phyloP scores from a whole-genome alignment of 1,284 basidiomycete genomes.

The Ustilago curta region DNA sequence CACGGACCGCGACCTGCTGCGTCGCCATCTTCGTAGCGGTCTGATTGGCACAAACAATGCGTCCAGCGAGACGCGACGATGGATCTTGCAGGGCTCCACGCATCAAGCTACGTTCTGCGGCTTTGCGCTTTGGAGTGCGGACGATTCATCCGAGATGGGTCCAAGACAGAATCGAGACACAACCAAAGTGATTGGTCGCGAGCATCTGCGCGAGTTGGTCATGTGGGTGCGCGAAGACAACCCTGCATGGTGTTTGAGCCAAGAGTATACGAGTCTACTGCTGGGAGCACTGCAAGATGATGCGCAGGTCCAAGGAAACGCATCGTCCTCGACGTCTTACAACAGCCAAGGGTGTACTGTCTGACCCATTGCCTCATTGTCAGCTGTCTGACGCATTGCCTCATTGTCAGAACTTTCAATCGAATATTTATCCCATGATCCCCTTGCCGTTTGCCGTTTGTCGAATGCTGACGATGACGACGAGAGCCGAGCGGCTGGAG shows the following conservation, averaged over 20 bases:
- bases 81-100: slow-evolving; percentile 37
- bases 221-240: slow-evolving; percentile 19
- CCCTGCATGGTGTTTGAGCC: slow-evolving; percentile 34
- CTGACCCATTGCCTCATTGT: not conserved
- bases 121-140: slow-evolving; percentile 11
- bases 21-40: slow-evolving; percentile 8
- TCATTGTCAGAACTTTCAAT: not conserved
- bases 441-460: not conserved
- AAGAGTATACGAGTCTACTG: slow-evolving; percentile 31
- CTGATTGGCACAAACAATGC: slow-evolving; percentile 1
- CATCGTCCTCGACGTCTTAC: not conserved
- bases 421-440: not conserved
- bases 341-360: slow-evolving; percentile 1
- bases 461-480: not conserved
- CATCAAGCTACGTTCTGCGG: slow-evolving; percentile 31
- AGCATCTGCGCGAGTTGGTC: slow-evolving; percentile 25
- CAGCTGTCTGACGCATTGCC: not conserved
- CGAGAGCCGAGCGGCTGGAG: not conserved
- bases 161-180: not conserved
- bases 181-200: not conserved
- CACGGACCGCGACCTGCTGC: slow-evolving; percentile 14
- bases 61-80: slow-evolving; percentile 29
- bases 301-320: not conserved
- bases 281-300: slow-evolving; percentile 18
- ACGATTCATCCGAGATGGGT: not conserved